phyloP scores from a whole-genome alignment of 139 green algal species.

The Pleodorina starrii region DNA sequence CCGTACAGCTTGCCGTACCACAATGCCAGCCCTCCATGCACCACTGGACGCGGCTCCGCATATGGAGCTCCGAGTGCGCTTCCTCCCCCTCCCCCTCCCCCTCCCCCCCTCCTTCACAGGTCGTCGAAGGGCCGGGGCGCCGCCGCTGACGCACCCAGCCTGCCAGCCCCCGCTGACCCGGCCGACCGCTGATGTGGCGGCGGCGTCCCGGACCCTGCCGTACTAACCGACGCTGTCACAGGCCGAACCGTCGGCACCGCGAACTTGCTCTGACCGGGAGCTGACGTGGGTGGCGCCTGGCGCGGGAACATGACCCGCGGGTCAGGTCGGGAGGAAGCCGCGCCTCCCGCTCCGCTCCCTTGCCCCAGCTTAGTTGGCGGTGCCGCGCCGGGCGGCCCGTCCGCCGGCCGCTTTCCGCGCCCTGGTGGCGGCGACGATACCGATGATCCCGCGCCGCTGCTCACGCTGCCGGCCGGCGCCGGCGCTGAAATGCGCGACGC shows the following conservation, averaged over 20 bases:
- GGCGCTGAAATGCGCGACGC: background rate
- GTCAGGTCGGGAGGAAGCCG: background rate
- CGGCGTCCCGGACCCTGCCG: too few species aligned
- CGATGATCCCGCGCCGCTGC: background rate
- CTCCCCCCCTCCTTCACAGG: too few species aligned
- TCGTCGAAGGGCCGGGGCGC: too few species aligned
- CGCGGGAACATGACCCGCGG: slow-evolving; percentile 38
- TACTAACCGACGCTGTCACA: background rate
- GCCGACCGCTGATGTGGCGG: too few species aligned
- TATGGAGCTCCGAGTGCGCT: too few species aligned
- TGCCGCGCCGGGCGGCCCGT: background rate
- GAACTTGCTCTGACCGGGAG: slow-evolving; percentile 31
- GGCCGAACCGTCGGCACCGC: slow-evolving; percentile 5
- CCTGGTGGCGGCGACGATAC: too few species aligned
- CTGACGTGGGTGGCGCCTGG: background rate
- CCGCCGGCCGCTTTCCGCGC: background rate
- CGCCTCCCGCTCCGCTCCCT: background rate
- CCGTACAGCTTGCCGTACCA: too few species aligned
- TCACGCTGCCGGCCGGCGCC: background rate
- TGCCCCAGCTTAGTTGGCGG: background rate
- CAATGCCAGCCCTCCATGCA: too few species aligned
- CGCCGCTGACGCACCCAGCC: too few species aligned
- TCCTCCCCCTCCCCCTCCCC: too few species aligned
- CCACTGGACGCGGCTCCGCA: too few species aligned
- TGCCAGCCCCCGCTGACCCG: too few species aligned